Base-by-base conservation (phyloP, 2,329 filamentous ascomycete genomes). In the Ophiocordyceps camponoti-rufipedis region DNA sequence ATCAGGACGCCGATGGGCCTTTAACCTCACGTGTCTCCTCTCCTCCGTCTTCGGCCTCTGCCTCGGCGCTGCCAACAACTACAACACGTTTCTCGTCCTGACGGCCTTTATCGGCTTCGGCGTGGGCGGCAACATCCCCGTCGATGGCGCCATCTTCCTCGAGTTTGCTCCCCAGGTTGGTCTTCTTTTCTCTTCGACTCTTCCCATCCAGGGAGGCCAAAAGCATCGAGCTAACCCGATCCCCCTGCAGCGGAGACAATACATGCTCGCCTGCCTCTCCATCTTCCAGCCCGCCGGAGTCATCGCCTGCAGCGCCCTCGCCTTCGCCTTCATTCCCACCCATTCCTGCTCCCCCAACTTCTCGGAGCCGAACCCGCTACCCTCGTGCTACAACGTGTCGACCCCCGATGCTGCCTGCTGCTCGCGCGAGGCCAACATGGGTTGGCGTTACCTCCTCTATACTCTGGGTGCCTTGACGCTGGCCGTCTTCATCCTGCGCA, bases 1-100 rank as follows among this genome's bases (percentile, higher is more conserved):
- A 13, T 10, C 28, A 66, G 63, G 62, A 45, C 66, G 73, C 29
- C 62, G 64, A 46, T 74, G 70, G 67, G 71, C 71, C 0, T 77
- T 77, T 58, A 77, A 76, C 52, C 51, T 74, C 35, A 76, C 73
- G 0, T 72, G 72, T 42, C 60, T 76, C n/a, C 62, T 75, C 45
- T 61, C 70, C 1, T 68, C 68, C 9, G 54, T 71, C 3, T 77
- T 76, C 48, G 72, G 73, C 9, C 56, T 75, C 0, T 67, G 64
- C 19, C 62, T 75, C 1, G 72, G 67, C 13, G 66, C 64, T 2
- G 67, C 69, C 9, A 63, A 68, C 46, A 65, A 57, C 11, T 75
- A 74, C 57, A 63, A 53, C 14, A 65, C 65, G 3, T 71, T 76
- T 43, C 61, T 75, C 18, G 64, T 70, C 13, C 54, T 75, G 9